Evolutionary conservation across 208 protist genomes (phyloP).

Genomic region (Trypanosoma congolense): DNA sequence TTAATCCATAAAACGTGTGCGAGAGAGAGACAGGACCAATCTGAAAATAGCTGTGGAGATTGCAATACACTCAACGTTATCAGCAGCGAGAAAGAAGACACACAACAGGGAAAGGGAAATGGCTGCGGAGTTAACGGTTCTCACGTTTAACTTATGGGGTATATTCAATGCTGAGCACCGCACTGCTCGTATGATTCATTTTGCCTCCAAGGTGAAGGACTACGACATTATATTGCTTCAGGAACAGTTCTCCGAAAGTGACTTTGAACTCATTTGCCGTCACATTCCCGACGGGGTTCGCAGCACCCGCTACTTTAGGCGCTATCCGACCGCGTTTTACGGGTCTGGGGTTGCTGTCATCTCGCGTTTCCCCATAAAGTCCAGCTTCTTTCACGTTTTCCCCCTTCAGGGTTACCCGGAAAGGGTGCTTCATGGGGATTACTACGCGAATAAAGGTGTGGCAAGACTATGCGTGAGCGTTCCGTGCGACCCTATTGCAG

Average conservation of each 20-base stretch:
- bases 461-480: slow-evolving; percentile 64
- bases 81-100: too few relatives aligned
- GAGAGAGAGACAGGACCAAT: too few relatives aligned
- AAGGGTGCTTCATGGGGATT: slow-evolving; percentile 83
- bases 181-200: slow-evolving; percentile 62
- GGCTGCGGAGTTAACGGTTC: slow-evolving; percentile 43
- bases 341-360: slow-evolving; percentile 82
- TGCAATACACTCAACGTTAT: too few relatives aligned
- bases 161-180: slow-evolving; percentile 88
- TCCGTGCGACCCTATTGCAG: slow-evolving; percentile 15
- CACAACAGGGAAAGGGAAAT: too few relatives aligned
- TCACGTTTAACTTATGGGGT: slow-evolving; percentile 87
- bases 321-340: slow-evolving; percentile 83
- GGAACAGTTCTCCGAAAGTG: slow-evolving; percentile 73
- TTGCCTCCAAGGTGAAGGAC: slow-evolving; percentile 66
- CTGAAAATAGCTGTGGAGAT: too few relatives aligned
- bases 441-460: slow-evolving; percentile 85
- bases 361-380: slow-evolving; percentile 73
- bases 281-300: slow-evolving; percentile 35
- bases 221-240: slow-evolving; percentile 86
- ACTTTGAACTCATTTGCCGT: slow-evolving; percentile 64
- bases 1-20: too few relatives aligned
- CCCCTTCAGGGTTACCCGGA: slow-evolving; percentile 82
- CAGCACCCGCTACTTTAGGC: slow-evolving; percentile 51
- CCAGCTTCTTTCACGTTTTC: slow-evolving; percentile 70